A percentile compares a stretch with the other conserved stretches of the same genome.
These are phyloP conservation scores for Wickerhamiella nectarea DNA, from an alignment of 805 yeast species.

Conservation along the genomic window DNA sequence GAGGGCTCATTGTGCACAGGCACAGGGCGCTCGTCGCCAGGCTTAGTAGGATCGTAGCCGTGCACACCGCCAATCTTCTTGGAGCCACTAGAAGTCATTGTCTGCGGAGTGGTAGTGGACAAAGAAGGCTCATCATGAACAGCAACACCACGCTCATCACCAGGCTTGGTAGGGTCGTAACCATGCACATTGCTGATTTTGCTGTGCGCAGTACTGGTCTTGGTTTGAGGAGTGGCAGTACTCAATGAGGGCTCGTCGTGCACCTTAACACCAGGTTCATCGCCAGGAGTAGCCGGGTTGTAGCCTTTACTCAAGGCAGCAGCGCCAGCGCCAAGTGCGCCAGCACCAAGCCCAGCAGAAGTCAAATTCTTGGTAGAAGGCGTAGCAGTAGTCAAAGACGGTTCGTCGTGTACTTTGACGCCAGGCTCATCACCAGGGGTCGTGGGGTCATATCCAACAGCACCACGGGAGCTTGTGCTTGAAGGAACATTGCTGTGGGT, in stretches of 20 bases:
- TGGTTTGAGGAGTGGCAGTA: not conserved
- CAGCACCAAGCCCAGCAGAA: no score
- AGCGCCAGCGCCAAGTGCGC: no score
- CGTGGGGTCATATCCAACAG: not conserved
- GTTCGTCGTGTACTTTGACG: not conserved
- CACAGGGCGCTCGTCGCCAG: not conserved
- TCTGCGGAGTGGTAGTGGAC: no score
- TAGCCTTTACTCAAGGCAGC: not conserved
- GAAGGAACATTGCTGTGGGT: not conserved
- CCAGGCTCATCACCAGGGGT: not conserved
- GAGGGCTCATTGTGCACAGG: not conserved
- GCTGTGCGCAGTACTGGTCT: no score
- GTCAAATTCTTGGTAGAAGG: no score
- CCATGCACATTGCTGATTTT: not conserved
- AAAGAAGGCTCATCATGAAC: not conserved
- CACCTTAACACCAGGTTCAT: not conserved
- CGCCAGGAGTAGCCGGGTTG: not conserved
- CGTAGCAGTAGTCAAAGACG: not conserved
- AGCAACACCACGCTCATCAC: not conserved
- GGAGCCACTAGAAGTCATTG: no score
- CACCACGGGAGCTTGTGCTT: no score
- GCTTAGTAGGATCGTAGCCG: not conserved
- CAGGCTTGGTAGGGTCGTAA: not conserved
- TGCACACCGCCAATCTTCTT: no score
- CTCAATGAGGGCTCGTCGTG: not conserved